phyloP scores from a whole-genome alignment of 225 moss, liverwort and hornwort species.

The Physcomitrium patens region DNA sequence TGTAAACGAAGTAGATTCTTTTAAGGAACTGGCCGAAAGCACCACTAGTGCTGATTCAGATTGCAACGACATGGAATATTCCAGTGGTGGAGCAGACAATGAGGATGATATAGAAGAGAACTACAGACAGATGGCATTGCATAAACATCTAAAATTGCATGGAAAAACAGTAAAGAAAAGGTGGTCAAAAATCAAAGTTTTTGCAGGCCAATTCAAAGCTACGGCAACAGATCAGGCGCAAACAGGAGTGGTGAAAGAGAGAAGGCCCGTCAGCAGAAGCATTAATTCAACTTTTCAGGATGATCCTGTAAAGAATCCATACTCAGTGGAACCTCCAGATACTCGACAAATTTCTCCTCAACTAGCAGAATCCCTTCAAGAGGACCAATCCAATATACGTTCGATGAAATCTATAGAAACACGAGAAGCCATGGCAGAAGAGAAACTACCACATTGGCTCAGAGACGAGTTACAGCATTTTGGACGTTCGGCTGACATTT shows the following conservation, averaged over 20 bases:
- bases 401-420: neutral
- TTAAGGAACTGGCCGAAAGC: conserved; percentile 31
- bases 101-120: conserved; percentile 27
- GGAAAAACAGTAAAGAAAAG: conserved; percentile 29
- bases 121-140: conserved; percentile 46
- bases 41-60: conserved; percentile 31
- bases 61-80: conserved; percentile 27
- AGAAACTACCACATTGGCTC: conserved; percentile 34
- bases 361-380: conserved; percentile 19
- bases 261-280: conserved; percentile 21
- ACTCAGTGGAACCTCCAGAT: conserved; percentile 14
- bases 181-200: conserved; percentile 8
- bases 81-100: conserved; percentile 11
- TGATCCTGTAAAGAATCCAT: conserved; percentile 25
- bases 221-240: conserved; percentile 19
- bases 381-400: conserved; percentile 1
- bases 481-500: conserved; percentile 32
- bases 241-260: conserved; percentile 11
- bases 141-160: conserved; percentile 40
- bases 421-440: neutral
- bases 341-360: conserved; percentile 34
- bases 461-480: conserved; percentile 36
- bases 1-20: conserved; percentile 19
- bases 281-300: conserved; percentile 33
- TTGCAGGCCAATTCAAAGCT: conserved; percentile 26